Conservation (phyloP, 2,329 filamentous ascomycete genomes). For the Neobulgaria alba region DNA sequence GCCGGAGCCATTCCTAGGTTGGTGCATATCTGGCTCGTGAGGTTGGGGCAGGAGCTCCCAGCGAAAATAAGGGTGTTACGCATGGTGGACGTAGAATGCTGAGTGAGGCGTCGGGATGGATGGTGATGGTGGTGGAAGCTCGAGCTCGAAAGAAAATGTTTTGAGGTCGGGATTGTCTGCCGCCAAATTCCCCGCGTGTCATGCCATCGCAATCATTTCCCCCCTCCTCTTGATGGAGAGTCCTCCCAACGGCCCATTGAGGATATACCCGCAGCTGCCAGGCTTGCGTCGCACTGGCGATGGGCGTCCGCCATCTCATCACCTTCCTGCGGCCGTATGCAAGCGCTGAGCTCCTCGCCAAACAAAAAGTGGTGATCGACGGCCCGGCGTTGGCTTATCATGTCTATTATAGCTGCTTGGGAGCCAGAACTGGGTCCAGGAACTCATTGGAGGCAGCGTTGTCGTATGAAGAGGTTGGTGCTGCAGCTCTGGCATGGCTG, state of each 20-base stretch:
- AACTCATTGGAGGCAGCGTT: conserved; percentile 46
- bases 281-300: too few relatives aligned
- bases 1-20: conserved; percentile 59
- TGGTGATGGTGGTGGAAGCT: conserved; percentile 1
- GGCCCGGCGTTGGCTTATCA: conserved; percentile 73
- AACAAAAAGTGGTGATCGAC: conserved; percentile 52
- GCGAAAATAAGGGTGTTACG: conserved; percentile 60
- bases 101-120: conserved; percentile 8
- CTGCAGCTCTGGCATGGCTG: conserved; percentile 53
- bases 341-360: conserved; percentile 33
- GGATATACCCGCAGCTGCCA: too few relatives aligned
- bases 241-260: too few relatives aligned
- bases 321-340: conserved; percentile 45
- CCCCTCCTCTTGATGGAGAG: too few relatives aligned
- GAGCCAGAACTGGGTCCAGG: conserved; percentile 28
- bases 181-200: too few relatives aligned
- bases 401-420: conserved; percentile 51
- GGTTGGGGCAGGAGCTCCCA: conserved; percentile 56
- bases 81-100: too few relatives aligned
- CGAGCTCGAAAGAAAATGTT: too few relatives aligned
- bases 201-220: too few relatives aligned
- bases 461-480: conserved; percentile 54
- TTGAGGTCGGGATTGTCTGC: too few relatives aligned
- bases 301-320: conserved; percentile 55
- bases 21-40: conserved; percentile 58